A percentile compares a stretch with the other conserved stretches of the same genome.
phyloP scores from a whole-genome alignment of 768 basidiomycete species.

The Naganishia vaughanmartiniae region DNA sequence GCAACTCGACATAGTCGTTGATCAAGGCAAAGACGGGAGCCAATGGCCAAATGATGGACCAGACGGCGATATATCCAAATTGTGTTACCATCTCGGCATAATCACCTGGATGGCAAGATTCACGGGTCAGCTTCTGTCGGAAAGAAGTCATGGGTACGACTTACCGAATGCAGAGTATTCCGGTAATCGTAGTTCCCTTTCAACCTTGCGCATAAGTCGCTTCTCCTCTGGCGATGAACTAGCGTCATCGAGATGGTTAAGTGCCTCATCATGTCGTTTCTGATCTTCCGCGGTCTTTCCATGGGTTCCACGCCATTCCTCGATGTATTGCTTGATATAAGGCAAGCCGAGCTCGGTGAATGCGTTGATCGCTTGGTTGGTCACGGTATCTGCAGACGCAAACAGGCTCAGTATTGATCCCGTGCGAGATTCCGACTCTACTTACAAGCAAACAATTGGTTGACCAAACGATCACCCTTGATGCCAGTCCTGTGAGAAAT shows the following conservation, averaged over 20 bases:
- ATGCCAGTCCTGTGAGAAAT: constrained; percentile 29
- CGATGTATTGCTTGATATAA: constrained; percentile 64
- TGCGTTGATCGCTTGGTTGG: constrained; percentile 61
- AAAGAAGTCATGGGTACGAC: constrained; percentile 24
- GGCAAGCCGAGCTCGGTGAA: constrained; percentile 79
- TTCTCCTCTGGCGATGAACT: constrained; percentile 57
- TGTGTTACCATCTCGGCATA: constrained; percentile 91
- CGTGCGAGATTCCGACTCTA: background rate
- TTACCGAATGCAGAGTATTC: constrained; percentile 71
- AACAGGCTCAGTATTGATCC: background rate
- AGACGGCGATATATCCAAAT: constrained; percentile 87
- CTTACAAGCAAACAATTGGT: constrained; percentile 82
- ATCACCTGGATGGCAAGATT: constrained; percentile 56
- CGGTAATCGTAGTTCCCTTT: constrained; percentile 73
- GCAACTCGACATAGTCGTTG: constrained; percentile 84
- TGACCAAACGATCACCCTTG: constrained; percentile 62
- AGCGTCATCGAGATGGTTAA: constrained; percentile 9
- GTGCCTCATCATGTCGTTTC: constrained; percentile 3
- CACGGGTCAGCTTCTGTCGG: background rate
- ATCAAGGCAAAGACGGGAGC: constrained; percentile 81
- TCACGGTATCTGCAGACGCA: constrained; percentile 54
- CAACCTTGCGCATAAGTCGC: constrained; percentile 72
- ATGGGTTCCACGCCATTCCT: constrained; percentile 28
- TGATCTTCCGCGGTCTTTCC: constrained; percentile 5
- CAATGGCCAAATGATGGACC: constrained; percentile 92